A percentile compares a stretch with the other conserved stretches of the same genome.
Evolutionary conservation across 768 basidiomycete genomes (phyloP).

Genomic region (Calocybe indica): DNA sequence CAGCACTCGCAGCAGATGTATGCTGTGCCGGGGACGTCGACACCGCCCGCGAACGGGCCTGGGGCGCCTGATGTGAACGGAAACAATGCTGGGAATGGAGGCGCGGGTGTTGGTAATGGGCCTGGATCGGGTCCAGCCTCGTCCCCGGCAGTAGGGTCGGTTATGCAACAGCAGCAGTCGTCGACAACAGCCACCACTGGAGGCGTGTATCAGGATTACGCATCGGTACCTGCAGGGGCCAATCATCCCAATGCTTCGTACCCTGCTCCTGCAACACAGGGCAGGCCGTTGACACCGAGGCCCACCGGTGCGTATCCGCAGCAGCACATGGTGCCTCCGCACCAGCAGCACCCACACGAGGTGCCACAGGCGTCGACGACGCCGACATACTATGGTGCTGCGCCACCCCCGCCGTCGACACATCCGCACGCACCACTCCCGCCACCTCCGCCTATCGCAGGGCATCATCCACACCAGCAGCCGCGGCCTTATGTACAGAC

Average conservation of each 20-base stretch:
- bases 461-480: slow-evolving; percentile 15
- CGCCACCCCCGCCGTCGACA: not conserved
- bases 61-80: not conserved
- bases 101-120: not conserved
- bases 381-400: not conserved
- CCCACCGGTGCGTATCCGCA: not conserved
- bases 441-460: not conserved
- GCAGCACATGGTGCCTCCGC: not conserved
- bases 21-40: too few species aligned
- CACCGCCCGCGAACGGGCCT: too few species aligned
- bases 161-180: too few species aligned
- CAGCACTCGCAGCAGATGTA: too few species aligned
- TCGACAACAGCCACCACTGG: too few species aligned
- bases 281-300: too few species aligned
- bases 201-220: too few species aligned
- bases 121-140: too few species aligned
- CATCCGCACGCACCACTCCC: not conserved
- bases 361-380: slow-evolving; percentile 7
- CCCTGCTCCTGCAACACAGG: not conserved
- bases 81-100: not conserved
- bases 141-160: too few species aligned
- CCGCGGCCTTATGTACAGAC: slow-evolving; percentile 5
- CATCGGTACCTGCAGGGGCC: not conserved
- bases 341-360: slow-evolving; percentile 4
- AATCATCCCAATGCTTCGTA: not conserved